A percentile compares a stretch with the other conserved stretches of the same genome.
phyloP scores from a whole-genome alignment of 2,329 filamentous ascomycete genomes.

The Epicoccum nigrum region DNA sequence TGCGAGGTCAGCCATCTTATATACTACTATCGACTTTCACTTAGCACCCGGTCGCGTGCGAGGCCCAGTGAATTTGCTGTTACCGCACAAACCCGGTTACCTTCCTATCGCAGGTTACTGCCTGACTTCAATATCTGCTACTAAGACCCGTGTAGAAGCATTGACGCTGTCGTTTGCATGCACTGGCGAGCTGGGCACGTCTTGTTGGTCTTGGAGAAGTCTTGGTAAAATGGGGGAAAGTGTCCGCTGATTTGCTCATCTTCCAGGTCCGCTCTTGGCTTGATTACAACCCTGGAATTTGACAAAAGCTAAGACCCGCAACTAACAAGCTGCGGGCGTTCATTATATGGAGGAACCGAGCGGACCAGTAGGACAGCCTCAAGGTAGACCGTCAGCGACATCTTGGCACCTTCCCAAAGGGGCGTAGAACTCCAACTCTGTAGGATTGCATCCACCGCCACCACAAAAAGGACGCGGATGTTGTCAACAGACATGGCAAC shows the following conservation, averaged over 20 bases:
- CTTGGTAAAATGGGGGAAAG: constrained; percentile 21
- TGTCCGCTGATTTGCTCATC: constrained; percentile 21
- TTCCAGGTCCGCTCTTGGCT: constrained; percentile 24
- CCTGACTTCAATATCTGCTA: constrained; percentile 39
- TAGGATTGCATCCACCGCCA: constrained; percentile 13
- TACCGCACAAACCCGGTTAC: constrained; percentile 23
- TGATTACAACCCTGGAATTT: constrained; percentile 14
- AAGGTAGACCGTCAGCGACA: constrained; percentile 1
- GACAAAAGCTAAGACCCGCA: constrained; percentile 21
- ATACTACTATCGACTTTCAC: constrained; percentile 14
- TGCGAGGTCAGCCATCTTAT: constrained; percentile 23
- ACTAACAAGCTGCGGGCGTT: constrained; percentile 12
- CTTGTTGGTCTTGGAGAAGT: constrained; percentile 26
- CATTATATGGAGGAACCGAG: constrained; percentile 7
- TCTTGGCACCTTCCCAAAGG: constrained; percentile 23
- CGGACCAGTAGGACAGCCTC: constrained; percentile 11
- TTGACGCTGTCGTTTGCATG: constrained; percentile 22
- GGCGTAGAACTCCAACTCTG: constrained; percentile 19
- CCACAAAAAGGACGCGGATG: constrained; percentile 11
- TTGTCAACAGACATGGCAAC: constrained; percentile 8
- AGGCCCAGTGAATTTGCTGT: constrained; percentile 23
- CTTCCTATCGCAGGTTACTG: constrained; percentile 43
- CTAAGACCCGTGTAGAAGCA: constrained; percentile 29
- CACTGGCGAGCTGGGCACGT: constrained; percentile 25
- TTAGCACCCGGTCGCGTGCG: constrained; percentile 20